Evolutionary conservation across 169 alveolate genomes (phyloP).

Genomic region (Plasmodium berghei): DNA sequence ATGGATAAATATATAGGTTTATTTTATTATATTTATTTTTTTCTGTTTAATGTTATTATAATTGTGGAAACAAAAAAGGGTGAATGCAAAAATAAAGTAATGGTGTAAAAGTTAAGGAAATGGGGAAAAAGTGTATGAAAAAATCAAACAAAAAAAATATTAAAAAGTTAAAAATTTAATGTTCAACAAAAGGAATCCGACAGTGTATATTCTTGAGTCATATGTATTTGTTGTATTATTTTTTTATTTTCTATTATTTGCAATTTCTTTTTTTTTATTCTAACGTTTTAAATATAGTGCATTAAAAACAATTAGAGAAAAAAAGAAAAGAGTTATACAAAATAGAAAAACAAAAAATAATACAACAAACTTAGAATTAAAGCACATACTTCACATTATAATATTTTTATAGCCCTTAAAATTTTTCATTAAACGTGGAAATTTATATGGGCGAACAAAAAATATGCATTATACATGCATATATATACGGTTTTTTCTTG

Average conservation of each 20-base stretch:
- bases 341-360: no score
- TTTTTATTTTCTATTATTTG: background rate
- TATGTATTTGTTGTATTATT: background rate
- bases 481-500: no score
- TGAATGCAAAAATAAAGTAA: background rate
- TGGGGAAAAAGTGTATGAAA: background rate
- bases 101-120: background rate
- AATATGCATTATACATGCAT: no score
- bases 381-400: no score
- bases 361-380: no score
- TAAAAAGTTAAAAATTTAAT: background rate
- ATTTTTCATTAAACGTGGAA: no score
- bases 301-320: background rate
- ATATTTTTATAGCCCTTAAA: no score
- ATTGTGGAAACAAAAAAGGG: background rate
- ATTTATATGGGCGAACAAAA: no score
- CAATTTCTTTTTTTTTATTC: background rate
- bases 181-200: background rate
- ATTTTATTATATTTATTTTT: no score
- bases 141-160: background rate
- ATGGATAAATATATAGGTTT: no score
- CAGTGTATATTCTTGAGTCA: background rate
- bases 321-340: background rate
- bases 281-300: no score
- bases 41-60: background rate